Evolutionary conservation across 192 early-diverging fungal genomes (phyloP).

Genomic region (Coemansia sp.): DNA sequence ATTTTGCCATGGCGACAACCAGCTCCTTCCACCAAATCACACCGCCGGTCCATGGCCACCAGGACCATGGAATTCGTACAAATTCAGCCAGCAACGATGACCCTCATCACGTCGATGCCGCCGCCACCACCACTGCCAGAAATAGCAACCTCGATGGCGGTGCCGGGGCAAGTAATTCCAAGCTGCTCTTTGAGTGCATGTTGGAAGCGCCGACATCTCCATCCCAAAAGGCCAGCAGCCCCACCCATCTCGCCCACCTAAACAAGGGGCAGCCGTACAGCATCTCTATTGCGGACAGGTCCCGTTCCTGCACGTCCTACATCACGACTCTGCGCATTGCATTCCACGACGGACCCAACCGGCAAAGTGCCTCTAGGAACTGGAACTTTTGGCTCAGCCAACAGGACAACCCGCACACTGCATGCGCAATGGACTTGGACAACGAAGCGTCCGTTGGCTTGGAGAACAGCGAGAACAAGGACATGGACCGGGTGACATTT

Average conservation of each 20-base stretch:
- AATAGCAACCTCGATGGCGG: neutral
- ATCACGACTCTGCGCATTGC: slow-evolving; percentile 62
- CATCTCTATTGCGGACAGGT: slow-evolving; percentile 58
- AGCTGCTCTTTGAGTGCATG: slow-evolving; percentile 41
- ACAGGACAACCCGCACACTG: slow-evolving; percentile 59
- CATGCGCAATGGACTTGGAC: slow-evolving; percentile 70
- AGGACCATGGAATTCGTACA: neutral
- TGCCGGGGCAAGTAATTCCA: slow-evolving; percentile 6
- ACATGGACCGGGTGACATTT: slow-evolving; percentile 72
- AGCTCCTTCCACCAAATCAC: slow-evolving; percentile 16
- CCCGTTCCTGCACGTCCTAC: slow-evolving; percentile 55
- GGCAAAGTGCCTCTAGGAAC: slow-evolving; percentile 62
- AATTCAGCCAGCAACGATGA: neutral
- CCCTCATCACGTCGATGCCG: neutral
- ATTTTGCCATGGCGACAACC: slow-evolving; percentile 28
- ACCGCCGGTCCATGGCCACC: slow-evolving; percentile 14
- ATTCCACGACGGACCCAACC: slow-evolving; percentile 74
- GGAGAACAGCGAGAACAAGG: slow-evolving; percentile 57
- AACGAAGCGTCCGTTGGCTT: slow-evolving; percentile 62
- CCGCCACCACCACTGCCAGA: neutral
- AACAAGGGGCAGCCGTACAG: slow-evolving; percentile 72
- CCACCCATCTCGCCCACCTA: slow-evolving; percentile 65
- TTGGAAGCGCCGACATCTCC: slow-evolving; percentile 51
- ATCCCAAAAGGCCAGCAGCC: slow-evolving; percentile 58
- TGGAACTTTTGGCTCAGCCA: slow-evolving; percentile 81